phyloP scores from a whole-genome alignment of 1,284 basidiomycete species.

The Inonotus hispidus region DNA sequence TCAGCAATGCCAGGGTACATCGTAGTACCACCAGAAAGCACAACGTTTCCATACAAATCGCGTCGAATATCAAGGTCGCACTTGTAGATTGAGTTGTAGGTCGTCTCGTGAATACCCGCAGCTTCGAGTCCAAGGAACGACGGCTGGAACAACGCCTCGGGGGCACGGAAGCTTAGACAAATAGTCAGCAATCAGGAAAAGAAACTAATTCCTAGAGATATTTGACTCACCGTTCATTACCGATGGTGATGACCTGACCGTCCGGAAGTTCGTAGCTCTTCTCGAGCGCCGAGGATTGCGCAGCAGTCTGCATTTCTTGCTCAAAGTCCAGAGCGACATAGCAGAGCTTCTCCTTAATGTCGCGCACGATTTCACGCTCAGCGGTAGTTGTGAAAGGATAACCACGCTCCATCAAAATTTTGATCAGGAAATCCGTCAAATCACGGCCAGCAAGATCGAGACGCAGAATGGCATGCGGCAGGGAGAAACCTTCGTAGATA shows the following conservation, averaged over 20 bases:
- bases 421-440: slow-evolving; percentile 89
- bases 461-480: slow-evolving; percentile 93
- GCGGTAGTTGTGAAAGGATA: slow-evolving; percentile 95
- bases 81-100: slow-evolving; percentile 90
- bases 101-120: slow-evolving; percentile 93
- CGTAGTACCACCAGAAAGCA: slow-evolving; percentile 93
- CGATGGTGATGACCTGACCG: slow-evolving; percentile 95
- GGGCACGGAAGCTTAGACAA: slow-evolving; percentile 78
- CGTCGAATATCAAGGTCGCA: slow-evolving; percentile 82
- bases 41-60: slow-evolving; percentile 91
- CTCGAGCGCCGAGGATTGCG: slow-evolving; percentile 88
- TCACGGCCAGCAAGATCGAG: slow-evolving; percentile 96
- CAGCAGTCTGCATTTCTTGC: slow-evolving; percentile 88
- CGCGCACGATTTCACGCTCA: slow-evolving; percentile 73
- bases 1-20: slow-evolving; percentile 98
- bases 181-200: neutral
- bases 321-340: slow-evolving; percentile 68
- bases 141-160: slow-evolving; percentile 97
- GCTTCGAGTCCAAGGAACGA: slow-evolving; percentile 91
- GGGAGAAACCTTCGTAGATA: slow-evolving; percentile 96
- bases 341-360: slow-evolving; percentile 71
- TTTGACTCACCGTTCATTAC: slow-evolving; percentile 76
- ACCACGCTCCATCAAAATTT: slow-evolving; percentile 92
- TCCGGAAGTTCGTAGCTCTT: slow-evolving; percentile 97
- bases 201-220: neutral